Percentiles rank a stretch among this genome's conserved stretches.
phyloP scores from a whole-genome alignment of 495 filamentous ascomycete genomes.

The Penicillium silybi region DNA sequence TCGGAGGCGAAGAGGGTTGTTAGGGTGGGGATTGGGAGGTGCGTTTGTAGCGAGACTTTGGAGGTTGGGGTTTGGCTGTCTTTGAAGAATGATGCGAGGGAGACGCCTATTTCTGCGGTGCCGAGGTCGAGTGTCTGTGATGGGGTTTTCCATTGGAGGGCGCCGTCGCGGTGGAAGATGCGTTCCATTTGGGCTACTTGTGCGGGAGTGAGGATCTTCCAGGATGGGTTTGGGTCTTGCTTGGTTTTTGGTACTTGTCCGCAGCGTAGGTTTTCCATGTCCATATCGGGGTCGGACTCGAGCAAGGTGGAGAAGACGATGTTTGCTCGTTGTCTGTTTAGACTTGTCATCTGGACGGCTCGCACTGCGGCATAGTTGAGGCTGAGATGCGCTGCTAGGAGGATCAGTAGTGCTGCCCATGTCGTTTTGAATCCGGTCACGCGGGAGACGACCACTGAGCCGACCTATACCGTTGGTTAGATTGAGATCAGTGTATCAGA shows the following conservation, averaged over 20 bases:
- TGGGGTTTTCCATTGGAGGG: conserved; percentile 49
- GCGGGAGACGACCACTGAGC: conserved; percentile 73
- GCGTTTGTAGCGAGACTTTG: conserved; percentile 9
- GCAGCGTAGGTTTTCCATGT: neutral
- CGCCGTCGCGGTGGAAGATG: conserved; percentile 65
- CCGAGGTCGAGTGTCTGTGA: conserved; percentile 13
- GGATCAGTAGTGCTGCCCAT: conserved; percentile 66
- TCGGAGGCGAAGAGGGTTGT: conserved; percentile 27
- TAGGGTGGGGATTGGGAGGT: conserved; percentile 17
- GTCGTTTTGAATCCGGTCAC: conserved; percentile 68
- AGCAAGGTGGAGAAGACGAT: conserved; percentile 67
- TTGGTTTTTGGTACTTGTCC: neutral
- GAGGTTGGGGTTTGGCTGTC: conserved; percentile 1
- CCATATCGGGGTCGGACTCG: conserved; percentile 29
- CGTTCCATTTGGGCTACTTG: conserved; percentile 63
- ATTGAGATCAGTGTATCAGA: neutral
- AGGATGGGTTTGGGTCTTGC: neutral
- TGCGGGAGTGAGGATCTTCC: conserved; percentile 52
- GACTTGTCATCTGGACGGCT: conserved; percentile 75
- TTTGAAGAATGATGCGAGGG: conserved; percentile 27
- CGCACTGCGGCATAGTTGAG: conserved; percentile 85
- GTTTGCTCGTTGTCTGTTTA: conserved; percentile 84
- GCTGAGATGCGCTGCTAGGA: conserved; percentile 70
- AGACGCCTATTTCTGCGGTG: conserved; percentile 31
- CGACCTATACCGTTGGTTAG: conserved; percentile 45